phyloP scores from a whole-genome alignment of 106 monocot species.

The Dendrobium officinale region DNA sequence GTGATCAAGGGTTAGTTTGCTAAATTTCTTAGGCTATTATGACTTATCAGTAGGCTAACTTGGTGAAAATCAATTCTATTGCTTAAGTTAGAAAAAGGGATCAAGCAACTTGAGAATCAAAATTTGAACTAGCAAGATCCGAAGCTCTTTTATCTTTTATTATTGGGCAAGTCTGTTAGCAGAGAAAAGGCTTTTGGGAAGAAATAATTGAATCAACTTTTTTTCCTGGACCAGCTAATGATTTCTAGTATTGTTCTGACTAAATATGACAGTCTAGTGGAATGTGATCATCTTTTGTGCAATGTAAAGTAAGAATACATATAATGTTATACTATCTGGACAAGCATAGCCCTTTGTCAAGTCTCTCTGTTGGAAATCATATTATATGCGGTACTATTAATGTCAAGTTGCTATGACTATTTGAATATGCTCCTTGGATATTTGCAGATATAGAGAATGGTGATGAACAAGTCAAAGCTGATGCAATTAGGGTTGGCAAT shows the following conservation, averaged over 20 bases:
- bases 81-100: not conserved
- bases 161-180: not conserved
- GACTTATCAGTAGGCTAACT: not conserved
- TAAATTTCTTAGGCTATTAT: not conserved
- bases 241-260: not conserved
- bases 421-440: constrained; percentile 6
- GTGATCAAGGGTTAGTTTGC: constrained; percentile 61
- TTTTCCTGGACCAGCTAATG: not conserved
- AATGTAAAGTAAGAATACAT: not conserved
- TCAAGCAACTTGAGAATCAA: not conserved
- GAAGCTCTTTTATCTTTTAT: not conserved
- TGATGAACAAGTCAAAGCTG: constrained; percentile 91
- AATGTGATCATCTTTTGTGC: not conserved
- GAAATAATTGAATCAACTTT: not conserved
- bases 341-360: not conserved
- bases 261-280: not conserved
- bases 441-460: constrained; percentile 80
- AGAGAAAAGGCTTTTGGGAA: not conserved
- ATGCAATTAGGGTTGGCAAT: constrained; percentile 88
- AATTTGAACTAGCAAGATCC: not conserved
- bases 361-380: not conserved
- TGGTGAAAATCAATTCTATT: not conserved
- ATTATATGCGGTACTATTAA: not conserved
- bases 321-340: not conserved
- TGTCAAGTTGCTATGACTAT: not conserved